phyloP scores from a whole-genome alignment of 148 eudicot genomes.

The Agrostemma githago region DNA sequence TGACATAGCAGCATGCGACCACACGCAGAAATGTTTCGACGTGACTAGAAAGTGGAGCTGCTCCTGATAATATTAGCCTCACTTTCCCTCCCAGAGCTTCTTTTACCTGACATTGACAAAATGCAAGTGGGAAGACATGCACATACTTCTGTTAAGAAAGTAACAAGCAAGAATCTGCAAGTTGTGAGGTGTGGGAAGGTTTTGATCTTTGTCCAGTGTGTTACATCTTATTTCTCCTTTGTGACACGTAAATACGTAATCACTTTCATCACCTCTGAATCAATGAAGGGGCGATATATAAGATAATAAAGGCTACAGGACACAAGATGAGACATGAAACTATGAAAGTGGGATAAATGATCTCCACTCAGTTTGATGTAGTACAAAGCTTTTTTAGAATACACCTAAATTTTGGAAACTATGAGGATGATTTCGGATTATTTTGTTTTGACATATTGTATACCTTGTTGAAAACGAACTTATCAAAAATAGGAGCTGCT shows the following conservation, averaged over 20 bases:
- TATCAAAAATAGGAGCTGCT: constrained; percentile 74
- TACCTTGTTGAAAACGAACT: constrained; percentile 87
- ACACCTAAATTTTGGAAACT: no score
- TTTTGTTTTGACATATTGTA: neutral
- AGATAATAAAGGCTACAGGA: no score
- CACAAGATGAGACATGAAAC: no score
- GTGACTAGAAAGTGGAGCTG: constrained; percentile 92
- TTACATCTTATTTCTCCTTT: no score
- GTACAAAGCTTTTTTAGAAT: no score
- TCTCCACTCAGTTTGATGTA: no score
- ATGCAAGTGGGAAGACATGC: neutral
- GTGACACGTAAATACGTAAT: no score
- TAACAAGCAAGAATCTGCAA: neutral
- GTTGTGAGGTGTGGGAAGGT: neutral
- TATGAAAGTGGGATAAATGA: no score
- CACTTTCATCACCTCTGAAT: no score
- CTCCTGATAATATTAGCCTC: constrained; percentile 88
- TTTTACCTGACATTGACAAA: constrained; percentile 57
- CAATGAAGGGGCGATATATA: no score
- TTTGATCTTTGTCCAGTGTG: no score
- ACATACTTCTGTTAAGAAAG: neutral
- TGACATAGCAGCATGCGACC: constrained; percentile 77
- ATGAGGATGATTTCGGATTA: no score
- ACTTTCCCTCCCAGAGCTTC: constrained; percentile 84
- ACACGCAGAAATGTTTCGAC: constrained; percentile 85